Percentiles rank a stretch among this genome's conserved stretches.
phyloP scores from a whole-genome alignment of 139 green algal species.

The Haematococcus lacustris region DNA sequence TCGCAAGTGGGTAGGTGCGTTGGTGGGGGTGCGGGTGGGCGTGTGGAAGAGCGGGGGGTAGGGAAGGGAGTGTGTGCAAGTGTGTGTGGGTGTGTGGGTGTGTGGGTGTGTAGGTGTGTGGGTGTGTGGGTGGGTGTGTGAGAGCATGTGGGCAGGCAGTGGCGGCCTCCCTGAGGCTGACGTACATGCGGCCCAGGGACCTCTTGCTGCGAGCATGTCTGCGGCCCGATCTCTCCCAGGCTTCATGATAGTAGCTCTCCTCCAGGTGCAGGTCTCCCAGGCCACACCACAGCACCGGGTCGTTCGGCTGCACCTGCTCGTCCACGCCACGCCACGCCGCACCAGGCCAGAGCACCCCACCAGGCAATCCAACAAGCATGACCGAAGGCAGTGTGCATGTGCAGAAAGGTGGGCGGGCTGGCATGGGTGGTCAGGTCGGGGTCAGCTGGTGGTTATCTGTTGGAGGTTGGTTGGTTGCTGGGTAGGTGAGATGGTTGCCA shows the following conservation, averaged over 20 bases:
- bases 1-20: neutral
- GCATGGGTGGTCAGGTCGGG: neutral
- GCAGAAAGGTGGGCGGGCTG: neutral
- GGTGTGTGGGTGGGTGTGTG: too few species aligned
- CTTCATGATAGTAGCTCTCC: conserved; percentile 58
- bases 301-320: conserved; percentile 49
- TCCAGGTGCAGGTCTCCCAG: conserved; percentile 80
- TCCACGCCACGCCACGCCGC: too few species aligned
- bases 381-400: neutral
- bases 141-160: too few species aligned
- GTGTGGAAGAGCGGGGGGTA: neutral
- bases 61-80: too few species aligned
- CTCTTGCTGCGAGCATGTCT: conserved; percentile 66
- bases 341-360: too few species aligned
- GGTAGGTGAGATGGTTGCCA: too few species aligned
- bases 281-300: conserved; percentile 78
- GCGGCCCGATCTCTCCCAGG: conserved; percentile 64
- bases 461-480: too few species aligned
- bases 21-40: neutral
- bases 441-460: neutral
- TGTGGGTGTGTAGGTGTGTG: too few species aligned
- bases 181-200: conserved; percentile 43
- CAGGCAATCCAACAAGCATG: neutral
- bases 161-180: too few species aligned
- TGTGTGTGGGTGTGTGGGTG: too few species aligned